Evolutionary conservation across 2,329 filamentous ascomycete species (phyloP).

Genomic region (Ceratocystis diversiconidia): DNA sequence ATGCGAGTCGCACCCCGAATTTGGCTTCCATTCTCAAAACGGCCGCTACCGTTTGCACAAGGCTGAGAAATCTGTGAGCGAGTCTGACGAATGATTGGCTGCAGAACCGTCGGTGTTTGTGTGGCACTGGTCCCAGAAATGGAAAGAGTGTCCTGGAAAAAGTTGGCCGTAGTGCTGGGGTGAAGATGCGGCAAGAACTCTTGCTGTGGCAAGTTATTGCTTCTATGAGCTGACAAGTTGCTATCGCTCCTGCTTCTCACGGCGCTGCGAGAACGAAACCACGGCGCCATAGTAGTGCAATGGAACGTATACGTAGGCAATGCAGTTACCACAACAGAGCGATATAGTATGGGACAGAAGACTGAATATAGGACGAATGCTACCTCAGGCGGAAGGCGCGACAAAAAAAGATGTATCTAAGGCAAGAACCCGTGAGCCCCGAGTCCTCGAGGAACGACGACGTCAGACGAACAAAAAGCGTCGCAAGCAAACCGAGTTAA

Average conservation of each 20-base stretch:
- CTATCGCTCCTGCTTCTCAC: not conserved
- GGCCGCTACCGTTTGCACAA: not conserved
- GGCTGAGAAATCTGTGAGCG: not conserved
- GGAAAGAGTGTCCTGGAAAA: not conserved
- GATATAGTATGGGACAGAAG: not conserved
- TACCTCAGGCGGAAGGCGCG: not conserved
- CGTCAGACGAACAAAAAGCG: too few species aligned
- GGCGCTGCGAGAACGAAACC: not conserved
- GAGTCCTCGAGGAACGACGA: not conserved
- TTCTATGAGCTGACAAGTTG: not conserved
- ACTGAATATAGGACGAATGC: not conserved
- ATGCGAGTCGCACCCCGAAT: not conserved
- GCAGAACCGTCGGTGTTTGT: not conserved
- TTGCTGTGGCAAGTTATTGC: not conserved
- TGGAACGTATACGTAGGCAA: not conserved
- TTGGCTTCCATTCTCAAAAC: not conserved
- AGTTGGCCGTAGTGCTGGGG: not conserved
- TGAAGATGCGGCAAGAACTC: conserved; percentile 5
- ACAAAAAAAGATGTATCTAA: not conserved
- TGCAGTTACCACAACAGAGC: not conserved
- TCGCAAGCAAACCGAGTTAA: too few species aligned
- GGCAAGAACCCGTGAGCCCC: not conserved
- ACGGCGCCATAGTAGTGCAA: not conserved
- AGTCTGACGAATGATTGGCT: not conserved
- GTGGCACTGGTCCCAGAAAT: not conserved